Base-by-base conservation (phyloP, 2,329 filamentous ascomycete species). In the Orbilia blumenaviensis region DNA sequence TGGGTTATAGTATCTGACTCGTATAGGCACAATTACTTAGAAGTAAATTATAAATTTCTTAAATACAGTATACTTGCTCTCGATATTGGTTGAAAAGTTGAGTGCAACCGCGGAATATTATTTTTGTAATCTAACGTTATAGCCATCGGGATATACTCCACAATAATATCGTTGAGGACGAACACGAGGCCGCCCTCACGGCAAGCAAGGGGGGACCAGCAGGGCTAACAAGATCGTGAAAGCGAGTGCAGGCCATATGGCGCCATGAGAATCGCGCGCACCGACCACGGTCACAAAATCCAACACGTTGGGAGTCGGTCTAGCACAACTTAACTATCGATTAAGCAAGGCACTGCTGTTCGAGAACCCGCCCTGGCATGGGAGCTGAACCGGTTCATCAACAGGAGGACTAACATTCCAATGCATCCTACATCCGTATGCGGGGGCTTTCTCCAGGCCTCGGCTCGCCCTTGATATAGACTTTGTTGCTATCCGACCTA, bases 261-360 rank as follows among this genome's bases (percentile, higher is more conserved):
- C 48, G 48, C 48, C 48, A 54, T 54, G 29, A 50, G 46, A 25
- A 50, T 50, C 46, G 48, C 48, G n/a, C n/a, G 48, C 48, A 34
- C 48, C 27, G 25, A 34, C 48, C 48, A 54, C 27, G 48, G 16
- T 34, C 27, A 54, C 25, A 54, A 54, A 54, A 54, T 54, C 48
- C 48, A 54, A 54, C 48, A 54, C 27, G 27, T 54, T 54, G 27
- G 48, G 25, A 52, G 48, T 18, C 34, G 29, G 48, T 3, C n/a
- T 23, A 23, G 18, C n/a, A 48, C 12, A 21, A 1, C 2, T 4
- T 23, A 48, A 12, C 42, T 54, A 54, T 54, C 48, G 48, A 54
- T 54, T 54, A 34, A 34, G 48, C 48, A 32, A 54, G 48, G 48
- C 48, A 54, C 48, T 4, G 48, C n/a, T 16, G 29, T 34, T 21